A percentile compares a stretch with the other conserved stretches of the same genome.
Evolutionary conservation across 2,329 filamentous ascomycete species (phyloP).

Genomic region (Colletotrichum euphorbiae): DNA sequence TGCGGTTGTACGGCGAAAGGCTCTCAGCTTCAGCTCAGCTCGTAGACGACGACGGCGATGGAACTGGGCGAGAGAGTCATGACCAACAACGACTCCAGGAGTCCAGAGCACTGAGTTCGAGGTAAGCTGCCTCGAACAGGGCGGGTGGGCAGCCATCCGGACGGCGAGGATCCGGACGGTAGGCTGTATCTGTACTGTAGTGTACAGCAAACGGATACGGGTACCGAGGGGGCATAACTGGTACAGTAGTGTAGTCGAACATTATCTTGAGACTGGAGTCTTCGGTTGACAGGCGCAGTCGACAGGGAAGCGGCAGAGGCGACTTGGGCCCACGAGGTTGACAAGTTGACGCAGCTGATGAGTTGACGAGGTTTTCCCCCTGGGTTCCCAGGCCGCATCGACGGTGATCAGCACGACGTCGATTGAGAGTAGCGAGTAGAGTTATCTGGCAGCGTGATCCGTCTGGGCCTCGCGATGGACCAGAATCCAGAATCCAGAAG

Average conservation of each 20-base stretch:
- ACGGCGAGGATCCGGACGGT: slow-evolving; percentile 2
- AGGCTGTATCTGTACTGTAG: background rate
- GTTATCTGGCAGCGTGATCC: slow-evolving; percentile 8
- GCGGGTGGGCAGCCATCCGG: background rate
- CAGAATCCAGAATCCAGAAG: background rate
- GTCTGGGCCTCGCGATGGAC: slow-evolving; percentile 12
- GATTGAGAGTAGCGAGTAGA: slow-evolving; percentile 14
- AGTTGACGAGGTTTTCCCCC: background rate
- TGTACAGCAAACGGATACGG: background rate
- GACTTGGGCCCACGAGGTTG: slow-evolving; percentile 27
- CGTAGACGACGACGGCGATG: slow-evolving; percentile 26
- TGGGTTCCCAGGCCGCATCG: background rate
- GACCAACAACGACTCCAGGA: background rate
- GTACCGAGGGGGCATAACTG: background rate
- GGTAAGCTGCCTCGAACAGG: background rate
- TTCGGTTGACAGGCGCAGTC: background rate
- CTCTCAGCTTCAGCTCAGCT: background rate
- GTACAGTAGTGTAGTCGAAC: slow-evolving; percentile 12
- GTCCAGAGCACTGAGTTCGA: slow-evolving; percentile 11
- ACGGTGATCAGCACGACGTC: slow-evolving; percentile 12
- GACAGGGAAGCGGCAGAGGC: slow-evolving; percentile 10
- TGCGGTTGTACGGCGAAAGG: background rate
- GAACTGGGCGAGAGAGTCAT: slow-evolving; percentile 17
- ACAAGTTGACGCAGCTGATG: slow-evolving; percentile 9
- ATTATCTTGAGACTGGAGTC: slow-evolving; percentile 8